phyloP scores from a whole-genome alignment of 768 basidiomycete species.

The Lentinula sp. region DNA sequence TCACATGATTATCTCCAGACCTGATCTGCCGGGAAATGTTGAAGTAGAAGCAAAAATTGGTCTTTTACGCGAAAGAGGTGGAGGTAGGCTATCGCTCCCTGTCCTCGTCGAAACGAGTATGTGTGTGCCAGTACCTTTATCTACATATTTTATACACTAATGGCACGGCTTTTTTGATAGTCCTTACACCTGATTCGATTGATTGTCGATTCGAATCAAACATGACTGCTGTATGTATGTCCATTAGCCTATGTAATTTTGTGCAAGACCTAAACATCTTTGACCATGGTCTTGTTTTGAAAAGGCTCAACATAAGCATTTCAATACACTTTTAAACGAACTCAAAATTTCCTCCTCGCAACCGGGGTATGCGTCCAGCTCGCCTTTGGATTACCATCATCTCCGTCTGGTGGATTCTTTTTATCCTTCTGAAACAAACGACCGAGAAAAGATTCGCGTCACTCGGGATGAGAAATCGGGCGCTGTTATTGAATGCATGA shows the following conservation, averaged over 20 bases:
- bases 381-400: slow-evolving; percentile 71
- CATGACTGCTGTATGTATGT: slow-evolving; percentile 65
- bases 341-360: slow-evolving; percentile 55
- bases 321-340: slow-evolving; percentile 81
- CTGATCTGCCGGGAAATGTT: slow-evolving; percentile 49
- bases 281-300: slow-evolving; percentile 8
- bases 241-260: not conserved
- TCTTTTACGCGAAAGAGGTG: slow-evolving; percentile 53
- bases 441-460: slow-evolving; percentile 68
- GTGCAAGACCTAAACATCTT: slow-evolving; percentile 8
- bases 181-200: slow-evolving; percentile 54
- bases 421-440: slow-evolving; percentile 39
- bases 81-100: slow-evolving; percentile 60
- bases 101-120: slow-evolving; percentile 81
- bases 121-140: slow-evolving; percentile 21
- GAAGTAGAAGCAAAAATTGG: slow-evolving; percentile 95
- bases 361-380: slow-evolving; percentile 41
- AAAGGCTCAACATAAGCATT: slow-evolving; percentile 83
- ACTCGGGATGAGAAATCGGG: slow-evolving; percentile 76
- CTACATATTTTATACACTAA: not conserved
- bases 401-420: slow-evolving; percentile 77
- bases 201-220: slow-evolving; percentile 86
- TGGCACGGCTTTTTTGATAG: slow-evolving; percentile 30
- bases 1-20: slow-evolving; percentile 57
- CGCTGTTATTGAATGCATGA: slow-evolving; percentile 57